Evolutionary conservation across 805 yeast genomes (phyloP).

Genomic region (Osmozyma mogii): DNA sequence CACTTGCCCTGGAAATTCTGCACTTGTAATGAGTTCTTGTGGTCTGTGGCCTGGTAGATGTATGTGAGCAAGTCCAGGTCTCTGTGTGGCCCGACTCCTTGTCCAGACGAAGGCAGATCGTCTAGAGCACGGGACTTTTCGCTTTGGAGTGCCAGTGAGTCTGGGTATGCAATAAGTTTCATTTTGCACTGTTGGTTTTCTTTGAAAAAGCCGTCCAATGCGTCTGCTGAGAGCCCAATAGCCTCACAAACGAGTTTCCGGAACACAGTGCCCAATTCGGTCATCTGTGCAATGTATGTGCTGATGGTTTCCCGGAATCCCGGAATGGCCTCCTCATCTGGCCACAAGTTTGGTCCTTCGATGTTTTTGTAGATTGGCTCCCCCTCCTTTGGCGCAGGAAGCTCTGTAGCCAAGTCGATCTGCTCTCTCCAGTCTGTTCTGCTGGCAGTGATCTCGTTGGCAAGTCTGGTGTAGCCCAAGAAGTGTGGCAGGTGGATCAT

Average conservation of each 20-base stretch:
- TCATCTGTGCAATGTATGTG: slow-evolving; percentile 39
- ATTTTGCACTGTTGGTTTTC: slow-evolving; percentile 44
- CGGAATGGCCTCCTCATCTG: slow-evolving; percentile 34
- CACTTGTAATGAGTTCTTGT: slow-evolving; percentile 45
- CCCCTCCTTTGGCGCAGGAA: slow-evolving; percentile 32
- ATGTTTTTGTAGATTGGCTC: slow-evolving; percentile 40
- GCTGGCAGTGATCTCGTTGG: slow-evolving; percentile 49
- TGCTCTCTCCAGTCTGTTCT: slow-evolving; percentile 55
- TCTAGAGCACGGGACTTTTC: slow-evolving; percentile 17
- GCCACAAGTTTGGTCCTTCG: slow-evolving; percentile 54
- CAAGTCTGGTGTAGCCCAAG: slow-evolving; percentile 48
- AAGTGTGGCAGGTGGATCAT: slow-evolving; percentile 54
- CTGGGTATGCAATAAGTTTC: slow-evolving; percentile 55
- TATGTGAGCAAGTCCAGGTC: slow-evolving; percentile 58
- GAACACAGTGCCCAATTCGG: slow-evolving; percentile 33
- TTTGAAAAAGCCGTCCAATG: slow-evolving; percentile 43
- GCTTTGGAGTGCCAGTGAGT: slow-evolving; percentile 18
- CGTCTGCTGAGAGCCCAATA: slow-evolving; percentile 37
- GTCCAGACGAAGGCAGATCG: slow-evolving; percentile 25
- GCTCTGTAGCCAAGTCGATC: slow-evolving; percentile 49
- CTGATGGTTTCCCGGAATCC: slow-evolving; percentile 34
- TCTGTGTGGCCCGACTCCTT: slow-evolving; percentile 61
- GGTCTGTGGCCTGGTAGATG: slow-evolving; percentile 49
- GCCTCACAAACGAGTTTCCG: slow-evolving; percentile 47
- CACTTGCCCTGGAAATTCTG: slow-evolving; percentile 48